Conservation (phyloP, 116 monocot species). For the Iris pallida region DNA sequence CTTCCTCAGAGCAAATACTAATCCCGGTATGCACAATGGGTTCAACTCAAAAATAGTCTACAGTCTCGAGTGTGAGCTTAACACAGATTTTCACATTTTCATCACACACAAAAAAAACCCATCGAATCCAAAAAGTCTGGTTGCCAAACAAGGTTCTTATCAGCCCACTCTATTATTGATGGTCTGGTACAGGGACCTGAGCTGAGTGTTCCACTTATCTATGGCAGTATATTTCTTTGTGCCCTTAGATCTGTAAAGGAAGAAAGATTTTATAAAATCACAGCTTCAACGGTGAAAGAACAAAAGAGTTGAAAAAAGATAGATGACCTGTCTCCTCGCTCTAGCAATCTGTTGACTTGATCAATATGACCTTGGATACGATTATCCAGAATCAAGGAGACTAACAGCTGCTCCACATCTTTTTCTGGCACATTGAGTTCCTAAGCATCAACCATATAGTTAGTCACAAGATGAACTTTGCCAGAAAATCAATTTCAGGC, state of each 20-base stretch:
- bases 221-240: constrained; percentile 88
- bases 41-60: no score
- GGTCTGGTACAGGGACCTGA: constrained; percentile 73
- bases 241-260: constrained; percentile 76
- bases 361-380: constrained; percentile 92
- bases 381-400: constrained; percentile 91
- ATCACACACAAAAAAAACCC: no score
- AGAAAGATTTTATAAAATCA: no score
- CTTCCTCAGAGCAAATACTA: no score
- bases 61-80: no score
- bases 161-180: constrained; percentile 70
- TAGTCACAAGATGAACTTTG: no score
- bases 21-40: no score
- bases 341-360: constrained; percentile 92
- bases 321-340: constrained; percentile 82
- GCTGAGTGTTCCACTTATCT: constrained; percentile 99
- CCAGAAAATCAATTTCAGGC: no score
- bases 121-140: no score
- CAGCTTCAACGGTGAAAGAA: not conserved
- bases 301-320: not conserved
- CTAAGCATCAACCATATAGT: constrained; percentile 21
- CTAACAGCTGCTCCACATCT: constrained; percentile 95
- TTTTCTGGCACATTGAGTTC: constrained; percentile 97
- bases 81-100: no score
- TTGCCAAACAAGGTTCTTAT: not conserved